These are phyloP conservation scores for Metarhizium guizhouense DNA, from an alignment of 2,329 filamentous ascomycete species.

Conservation along the genomic window DNA sequence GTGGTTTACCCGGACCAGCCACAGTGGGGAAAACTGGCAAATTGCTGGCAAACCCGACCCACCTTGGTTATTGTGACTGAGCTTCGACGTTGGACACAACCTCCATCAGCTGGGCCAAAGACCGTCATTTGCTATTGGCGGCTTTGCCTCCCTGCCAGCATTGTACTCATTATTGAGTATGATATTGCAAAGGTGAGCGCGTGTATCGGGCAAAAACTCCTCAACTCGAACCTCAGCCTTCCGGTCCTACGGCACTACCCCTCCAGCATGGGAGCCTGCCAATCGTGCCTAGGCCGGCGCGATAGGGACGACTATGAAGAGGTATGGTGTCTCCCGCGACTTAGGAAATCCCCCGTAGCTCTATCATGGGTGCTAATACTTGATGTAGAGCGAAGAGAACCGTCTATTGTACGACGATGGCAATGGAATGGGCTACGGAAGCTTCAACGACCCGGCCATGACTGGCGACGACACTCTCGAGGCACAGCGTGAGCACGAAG, in stretches of 20 bases:
- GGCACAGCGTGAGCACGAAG: constrained; percentile 54
- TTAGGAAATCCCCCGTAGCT: neutral
- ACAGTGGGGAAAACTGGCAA: neutral
- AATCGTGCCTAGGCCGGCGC: constrained; percentile 49
- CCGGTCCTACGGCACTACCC: neutral
- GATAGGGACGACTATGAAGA: constrained; percentile 45
- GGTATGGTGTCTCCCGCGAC: constrained; percentile 26
- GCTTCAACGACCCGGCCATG: constrained; percentile 48
- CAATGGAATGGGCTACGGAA: constrained; percentile 51
- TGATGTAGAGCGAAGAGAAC: constrained; percentile 44
- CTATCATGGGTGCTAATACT: constrained; percentile 4
- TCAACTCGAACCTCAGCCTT: neutral
- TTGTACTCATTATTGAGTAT: neutral
- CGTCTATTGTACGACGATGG: constrained; percentile 53
- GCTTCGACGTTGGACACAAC: neutral
- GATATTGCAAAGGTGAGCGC: neutral
- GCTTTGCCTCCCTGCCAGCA: neutral
- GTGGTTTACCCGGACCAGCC: neutral
- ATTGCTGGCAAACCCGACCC: neutral
- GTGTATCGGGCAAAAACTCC: neutral
- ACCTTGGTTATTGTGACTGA: neutral
- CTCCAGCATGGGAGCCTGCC: constrained; percentile 48
- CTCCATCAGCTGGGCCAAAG: neutral
- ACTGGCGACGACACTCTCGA: constrained; percentile 51
- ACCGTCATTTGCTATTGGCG: neutral